These are phyloP conservation scores for Candida andamanensis DNA, from an alignment of 805 yeast species.

Conservation along the genomic window DNA sequence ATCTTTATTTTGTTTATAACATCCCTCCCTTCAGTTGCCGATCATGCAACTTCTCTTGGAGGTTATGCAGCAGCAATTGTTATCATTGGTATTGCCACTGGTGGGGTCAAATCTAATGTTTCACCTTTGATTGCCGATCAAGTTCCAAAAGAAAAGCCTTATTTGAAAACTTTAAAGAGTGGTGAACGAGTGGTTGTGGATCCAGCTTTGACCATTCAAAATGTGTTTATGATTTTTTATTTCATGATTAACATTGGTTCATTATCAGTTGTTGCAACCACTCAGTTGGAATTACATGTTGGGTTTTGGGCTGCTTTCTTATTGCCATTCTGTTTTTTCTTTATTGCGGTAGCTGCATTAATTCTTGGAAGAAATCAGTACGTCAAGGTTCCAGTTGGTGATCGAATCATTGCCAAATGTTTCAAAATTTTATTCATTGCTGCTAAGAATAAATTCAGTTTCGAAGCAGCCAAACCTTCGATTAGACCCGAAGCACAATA, in stretches of 20 bases:
- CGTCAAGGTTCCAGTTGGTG: conserved; percentile 56
- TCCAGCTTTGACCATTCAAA: conserved; percentile 66
- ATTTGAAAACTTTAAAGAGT: conserved; percentile 30
- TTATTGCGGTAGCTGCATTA: conserved; percentile 47
- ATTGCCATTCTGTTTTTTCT: conserved; percentile 59
- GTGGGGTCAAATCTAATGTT: conserved; percentile 75
- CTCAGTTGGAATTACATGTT: conserved; percentile 58
- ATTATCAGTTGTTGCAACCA: conserved; percentile 69
- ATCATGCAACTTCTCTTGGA: conserved; percentile 49
- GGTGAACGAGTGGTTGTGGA: conserved; percentile 46
- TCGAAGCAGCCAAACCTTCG: conserved; percentile 56
- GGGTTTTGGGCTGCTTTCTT: conserved; percentile 76
- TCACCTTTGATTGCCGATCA: conserved; percentile 71
- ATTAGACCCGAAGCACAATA: conserved; percentile 41
- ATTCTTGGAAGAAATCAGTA: conserved; percentile 51
- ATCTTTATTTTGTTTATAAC: conserved; percentile 63
- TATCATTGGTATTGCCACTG: conserved; percentile 71
- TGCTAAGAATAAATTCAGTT: conserved; percentile 42
- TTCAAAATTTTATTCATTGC: conserved; percentile 42
- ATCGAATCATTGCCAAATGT: conserved; percentile 53
- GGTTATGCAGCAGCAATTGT: conserved; percentile 56
- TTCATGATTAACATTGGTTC: conserved; percentile 74
- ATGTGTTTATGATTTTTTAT: conserved; percentile 72
- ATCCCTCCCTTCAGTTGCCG: conserved; percentile 56
- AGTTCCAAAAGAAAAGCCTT: conserved; percentile 37